Percentiles rank a stretch among this genome's conserved stretches.
Conservation (phyloP, 352 stramenopile species). For the Phytophthora palmivora region DNA sequence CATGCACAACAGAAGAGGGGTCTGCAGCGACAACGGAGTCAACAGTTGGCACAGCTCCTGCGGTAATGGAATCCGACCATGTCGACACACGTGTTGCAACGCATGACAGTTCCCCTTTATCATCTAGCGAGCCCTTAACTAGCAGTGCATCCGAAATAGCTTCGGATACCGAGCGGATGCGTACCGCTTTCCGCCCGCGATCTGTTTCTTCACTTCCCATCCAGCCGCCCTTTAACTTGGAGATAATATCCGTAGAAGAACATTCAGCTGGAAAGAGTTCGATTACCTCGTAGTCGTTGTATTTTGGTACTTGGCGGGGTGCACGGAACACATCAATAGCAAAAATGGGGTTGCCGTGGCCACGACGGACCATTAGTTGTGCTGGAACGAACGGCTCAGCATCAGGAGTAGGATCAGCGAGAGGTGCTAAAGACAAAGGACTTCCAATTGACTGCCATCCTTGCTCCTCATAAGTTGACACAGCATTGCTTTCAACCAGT, state of each 20-base stretch:
- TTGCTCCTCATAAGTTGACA: slow-evolving; percentile 49
- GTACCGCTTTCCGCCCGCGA: slow-evolving; percentile 63
- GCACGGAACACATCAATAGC: slow-evolving; percentile 88
- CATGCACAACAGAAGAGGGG: background rate
- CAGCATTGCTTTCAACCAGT: slow-evolving; percentile 57
- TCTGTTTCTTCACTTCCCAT: slow-evolving; percentile 80
- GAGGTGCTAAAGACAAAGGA: slow-evolving; percentile 45
- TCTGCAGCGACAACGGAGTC: slow-evolving; percentile 24
- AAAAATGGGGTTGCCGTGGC: slow-evolving; percentile 88
- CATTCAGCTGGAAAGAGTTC: slow-evolving; percentile 53
- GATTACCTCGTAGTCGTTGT: slow-evolving; percentile 91
- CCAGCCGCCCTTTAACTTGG: slow-evolving; percentile 72
- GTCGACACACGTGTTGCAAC: slow-evolving; percentile 53
- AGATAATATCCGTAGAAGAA: slow-evolving; percentile 15
- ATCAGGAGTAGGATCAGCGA: slow-evolving; percentile 11
- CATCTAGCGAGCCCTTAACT: slow-evolving; percentile 70
- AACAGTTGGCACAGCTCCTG: slow-evolving; percentile 12
- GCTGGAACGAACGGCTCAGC: slow-evolving; percentile 28
- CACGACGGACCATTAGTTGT: slow-evolving; percentile 76
- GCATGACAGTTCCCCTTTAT: slow-evolving; percentile 75
- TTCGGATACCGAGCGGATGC: slow-evolving; percentile 69
- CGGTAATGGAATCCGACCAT: slow-evolving; percentile 51
- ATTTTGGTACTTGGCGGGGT: slow-evolving; percentile 84
- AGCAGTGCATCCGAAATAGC: slow-evolving; percentile 56
- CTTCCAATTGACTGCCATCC: slow-evolving; percentile 82